Base-by-base conservation (phyloP, 768 basidiomycete species). In the Kwoniella sp. region DNA sequence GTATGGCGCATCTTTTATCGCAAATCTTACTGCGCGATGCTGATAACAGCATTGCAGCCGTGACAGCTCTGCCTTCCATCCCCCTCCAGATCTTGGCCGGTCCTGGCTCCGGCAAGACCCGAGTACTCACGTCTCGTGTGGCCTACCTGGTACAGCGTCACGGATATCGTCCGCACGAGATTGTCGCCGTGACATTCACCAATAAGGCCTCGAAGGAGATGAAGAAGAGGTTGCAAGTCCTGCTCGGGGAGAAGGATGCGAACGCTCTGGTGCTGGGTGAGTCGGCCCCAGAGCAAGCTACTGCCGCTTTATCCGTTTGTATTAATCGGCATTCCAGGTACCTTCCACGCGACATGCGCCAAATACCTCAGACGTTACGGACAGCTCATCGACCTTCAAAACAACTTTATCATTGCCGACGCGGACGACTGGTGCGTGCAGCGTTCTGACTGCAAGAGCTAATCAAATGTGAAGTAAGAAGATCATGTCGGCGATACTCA, bases 151-250 rank as follows among this genome's bases (percentile, higher is more conserved):
- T 75, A 2, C 65, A 73, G 36, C 60, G 65, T 31, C 65, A 61
- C 41, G 57, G 55, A 0, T 52, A 67, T 41, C 32, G 55, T 9
- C 74, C 76, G 0, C 56, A 65, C 28, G 64, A 75, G 45, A 65
- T 76, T 41, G 66, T 54, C 9, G 67, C 65, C 22, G 66, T 91
- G 10, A 93, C 82, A 0, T 93, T 91, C 71, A 90, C 89, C 9
- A 89, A 89, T 76, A 89, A 89, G 72, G 88, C 89, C 14, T 88
- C 89, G 1, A 84, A 82, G 54, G 89, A 91, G 76, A 89, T 91
- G 88, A 79, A 81, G 46, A 78, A 81, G 44, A 79, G 89, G 3
- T 76, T 93, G 26, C 74, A 75, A 17, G 81, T 79, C 54, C 73
- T 90, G 3, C 78, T 93, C 29, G 89, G 88, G 3, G 79, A 81